Evolutionary conservation across 2,329 filamentous ascomycete genomes (phyloP), one percentile per base, ranked within the genome.

Genomic region (Pyrenochaeta sp.): DNA sequence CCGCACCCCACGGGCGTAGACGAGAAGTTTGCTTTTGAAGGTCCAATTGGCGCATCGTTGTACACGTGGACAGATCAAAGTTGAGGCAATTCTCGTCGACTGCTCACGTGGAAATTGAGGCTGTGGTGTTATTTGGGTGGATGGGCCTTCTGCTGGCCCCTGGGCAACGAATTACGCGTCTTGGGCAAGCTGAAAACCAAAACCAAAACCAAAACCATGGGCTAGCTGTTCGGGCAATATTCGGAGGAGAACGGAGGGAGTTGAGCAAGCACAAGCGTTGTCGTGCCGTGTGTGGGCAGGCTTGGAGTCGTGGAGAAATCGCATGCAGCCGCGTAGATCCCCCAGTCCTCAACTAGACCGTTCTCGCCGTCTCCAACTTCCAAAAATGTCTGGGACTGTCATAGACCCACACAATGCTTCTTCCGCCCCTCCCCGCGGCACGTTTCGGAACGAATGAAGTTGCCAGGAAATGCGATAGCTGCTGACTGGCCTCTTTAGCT

Each of bases 401-500:
- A 28, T 32, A 37, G 62, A 58, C 58, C 62, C 61, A 61, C 58
- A 40, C 54, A 24, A 43, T 50, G 34, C 3, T 27, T 54, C 48
- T 53, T 62, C 58, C 60, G 55, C 63, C 19, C 19, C 57, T 50
- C 54, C 46, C 53, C 50, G 57, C 58, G 39, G 57, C 50, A 53
- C 28, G 47, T 24, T 22, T 36, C 22, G 36, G 47, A 39, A 42
- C 64, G 60, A 64, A 65, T 59, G 48, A 56, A 25, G 34, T 32
- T 36, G 50, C 45, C 49, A 42, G 55, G 56, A 62, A 43, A 58
- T 55, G 56, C 56, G 39, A 40, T 50, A 43, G 57, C 19, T 56
- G 59, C 64, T 62, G 59, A 60, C 56, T 59, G 52, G 56, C 36
- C 50, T 49, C 36, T 13, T 44, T 50, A 47, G 62, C 52, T 61